Evolutionary conservation across 495 filamentous ascomycete species (phyloP), one percentile per base, ranked within the genome.

Genomic region (Aspergillus funiculosus): DNA sequence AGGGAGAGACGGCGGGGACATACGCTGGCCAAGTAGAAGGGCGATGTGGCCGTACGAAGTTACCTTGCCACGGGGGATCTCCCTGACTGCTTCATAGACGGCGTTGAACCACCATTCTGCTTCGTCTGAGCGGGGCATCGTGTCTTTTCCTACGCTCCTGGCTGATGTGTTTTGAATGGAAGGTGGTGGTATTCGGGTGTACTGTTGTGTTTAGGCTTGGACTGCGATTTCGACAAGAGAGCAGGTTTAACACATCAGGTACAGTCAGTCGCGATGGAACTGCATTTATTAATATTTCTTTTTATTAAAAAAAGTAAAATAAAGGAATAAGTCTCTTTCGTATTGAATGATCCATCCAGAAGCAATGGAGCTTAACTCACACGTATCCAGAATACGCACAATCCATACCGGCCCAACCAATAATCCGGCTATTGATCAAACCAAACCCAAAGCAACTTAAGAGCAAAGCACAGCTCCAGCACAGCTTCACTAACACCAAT

Each of bases 11-110:
- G 11, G 35, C 28, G 21, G 11, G 29, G 13, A 66, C 84, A 49
- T 75, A 95, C 88, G 87, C 44, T 82, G 80, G 35, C 87, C 89
- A 6, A 95, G 63, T 11, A 95, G 66, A 13, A 62, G 71, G 6
- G 89, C 89, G 44, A 97, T 92, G 60, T 95, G 89, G 0, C 86
- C 88, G 64, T 95, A 95, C 35, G 78, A 85, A 1, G 89, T 95
- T 29, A 95, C 89, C 57, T 75, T 83, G 39, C 91, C 89, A 3
- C 60, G 60, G 0, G 91, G 91, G 40, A 96, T 85, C 64, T 94
- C 80, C 46, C 89, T 86, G 22, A 95, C 79, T 15, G 87, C 86
- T 39, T 66, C 58, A 68, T 94, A 95, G 27, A 95, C 90, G 26
- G 84, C 86, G 50, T 79, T 70, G 64, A 84, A 89, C 77, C 90